Evolutionary conservation across 2,329 filamentous ascomycete genomes (phyloP).

Genomic region (Trichoderma simmonsii): DNA sequence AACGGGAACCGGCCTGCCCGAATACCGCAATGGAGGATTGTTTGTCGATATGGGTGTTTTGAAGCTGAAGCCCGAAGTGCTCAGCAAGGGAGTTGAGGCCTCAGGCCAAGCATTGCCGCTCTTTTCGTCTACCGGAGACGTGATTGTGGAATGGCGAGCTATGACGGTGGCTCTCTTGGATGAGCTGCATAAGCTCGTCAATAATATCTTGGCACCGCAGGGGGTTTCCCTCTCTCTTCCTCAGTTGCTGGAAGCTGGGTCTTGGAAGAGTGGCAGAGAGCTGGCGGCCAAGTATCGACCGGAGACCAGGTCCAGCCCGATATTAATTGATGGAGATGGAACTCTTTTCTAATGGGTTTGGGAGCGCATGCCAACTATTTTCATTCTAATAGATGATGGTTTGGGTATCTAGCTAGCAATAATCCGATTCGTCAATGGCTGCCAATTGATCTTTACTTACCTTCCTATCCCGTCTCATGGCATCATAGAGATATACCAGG

Average conservation of each 20-base stretch:
- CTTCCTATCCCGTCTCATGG: neutral
- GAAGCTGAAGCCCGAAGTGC: constrained; percentile 45
- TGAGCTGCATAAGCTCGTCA: constrained; percentile 43
- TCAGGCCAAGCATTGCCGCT: constrained; percentile 45
- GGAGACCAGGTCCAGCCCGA: constrained; percentile 77
- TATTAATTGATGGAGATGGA: constrained; percentile 77
- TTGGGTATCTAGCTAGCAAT: neutral
- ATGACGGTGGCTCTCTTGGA: constrained; percentile 57
- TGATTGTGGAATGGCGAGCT: constrained; percentile 59
- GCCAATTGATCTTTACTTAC: neutral
- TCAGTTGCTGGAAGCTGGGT: constrained; percentile 52
- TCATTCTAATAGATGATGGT: neutral
- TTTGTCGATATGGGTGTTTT: constrained; percentile 60
- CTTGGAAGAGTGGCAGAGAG: constrained; percentile 69
- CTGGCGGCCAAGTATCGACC: constrained; percentile 75
- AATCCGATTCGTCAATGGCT: neutral
- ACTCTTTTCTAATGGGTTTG: constrained; percentile 66
- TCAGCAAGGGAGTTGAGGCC: constrained; percentile 40
- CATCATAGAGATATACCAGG: neutral
- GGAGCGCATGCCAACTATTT: neutral
- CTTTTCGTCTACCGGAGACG: constrained; percentile 54
- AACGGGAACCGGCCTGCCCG: constrained; percentile 64
- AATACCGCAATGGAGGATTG: constrained; percentile 69
- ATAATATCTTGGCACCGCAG: constrained; percentile 33
- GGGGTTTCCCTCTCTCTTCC: constrained; percentile 42